These are phyloP conservation scores for Pseudotulostoma volvatum DNA, from an alignment of 495 filamentous ascomycete genomes.

Conservation along the genomic window DNA sequence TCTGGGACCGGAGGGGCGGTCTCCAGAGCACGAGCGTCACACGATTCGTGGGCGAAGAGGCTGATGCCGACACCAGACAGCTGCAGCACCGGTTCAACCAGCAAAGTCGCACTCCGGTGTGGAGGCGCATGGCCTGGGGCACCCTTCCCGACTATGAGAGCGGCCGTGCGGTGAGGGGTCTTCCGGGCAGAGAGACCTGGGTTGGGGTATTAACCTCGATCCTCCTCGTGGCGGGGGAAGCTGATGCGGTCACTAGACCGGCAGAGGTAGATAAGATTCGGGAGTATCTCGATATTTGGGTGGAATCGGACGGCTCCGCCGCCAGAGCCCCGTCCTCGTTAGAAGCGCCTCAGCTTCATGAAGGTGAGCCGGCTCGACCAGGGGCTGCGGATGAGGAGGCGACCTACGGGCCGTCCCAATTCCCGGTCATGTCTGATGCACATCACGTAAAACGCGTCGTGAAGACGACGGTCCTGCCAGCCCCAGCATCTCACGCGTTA, in stretches of 20 bases:
- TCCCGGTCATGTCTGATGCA: conserved; percentile 3
- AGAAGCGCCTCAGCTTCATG: conserved; percentile 9
- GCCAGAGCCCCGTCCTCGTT: conserved; percentile 31
- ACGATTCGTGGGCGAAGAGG: conserved; percentile 60
- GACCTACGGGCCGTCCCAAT: conserved; percentile 8
- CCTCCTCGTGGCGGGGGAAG: conserved; percentile 60
- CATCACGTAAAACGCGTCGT: conserved; percentile 33
- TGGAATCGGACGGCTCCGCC: conserved; percentile 23
- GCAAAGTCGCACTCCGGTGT: conserved; percentile 66
- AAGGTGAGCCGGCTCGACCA: background rate
- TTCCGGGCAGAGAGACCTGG: conserved; percentile 61
- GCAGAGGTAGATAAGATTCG: conserved; percentile 55
- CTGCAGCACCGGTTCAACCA: conserved; percentile 72
- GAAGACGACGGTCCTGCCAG: conserved; percentile 54
- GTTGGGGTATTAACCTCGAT: conserved; percentile 53
- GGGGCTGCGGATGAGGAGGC: conserved; percentile 6
- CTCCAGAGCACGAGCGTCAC: conserved; percentile 57
- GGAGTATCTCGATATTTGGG: conserved; percentile 17
- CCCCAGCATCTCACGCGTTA: conserved; percentile 68
- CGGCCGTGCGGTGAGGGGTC: conserved; percentile 37
- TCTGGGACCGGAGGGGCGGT: conserved; percentile 72
- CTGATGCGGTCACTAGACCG: conserved; percentile 57
- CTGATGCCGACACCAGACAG: conserved; percentile 56
- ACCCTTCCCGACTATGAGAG: conserved; percentile 37
- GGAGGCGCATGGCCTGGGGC: conserved; percentile 70